Base-by-base conservation (phyloP, 73 alveolate genomes). In the Effrenium voratum region DNA sequence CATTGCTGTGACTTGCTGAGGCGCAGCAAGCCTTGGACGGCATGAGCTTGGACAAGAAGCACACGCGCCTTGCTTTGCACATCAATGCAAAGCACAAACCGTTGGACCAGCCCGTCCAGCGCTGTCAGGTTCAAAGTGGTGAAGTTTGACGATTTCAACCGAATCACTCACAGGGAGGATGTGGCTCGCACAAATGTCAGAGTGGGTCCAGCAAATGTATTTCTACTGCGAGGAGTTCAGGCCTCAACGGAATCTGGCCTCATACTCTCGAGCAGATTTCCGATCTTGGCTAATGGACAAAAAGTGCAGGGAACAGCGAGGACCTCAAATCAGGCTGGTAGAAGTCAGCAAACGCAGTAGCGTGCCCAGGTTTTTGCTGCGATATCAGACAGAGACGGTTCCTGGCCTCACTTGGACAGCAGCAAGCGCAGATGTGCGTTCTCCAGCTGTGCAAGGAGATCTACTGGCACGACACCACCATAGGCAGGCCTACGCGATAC, bases 391-490 rank as follows among this genome's bases (percentile, higher is more conserved):
- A 43, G 96, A 90, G 57, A 90, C 96, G 26, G 87, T 0, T 6
- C 55, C 86, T 76, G 38, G 55, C 60, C 38, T 19, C 63, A 8
- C 26, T 12, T 12, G 26, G 63, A 52, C 8, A 19, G 12, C 15
- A 41, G 22, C 30, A n/a, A 72, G 83, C 46, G n/a, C 50, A 6
- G 10, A n/a, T n/a, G 8, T 52, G 63, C 19, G 8, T 52, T 19
- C 26, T 52, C 63, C 63, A 12, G 8, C 63, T 1, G 22, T n/a
- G 41, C 32, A 13, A 77, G 87, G 96, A 90, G 75, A 90, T 90
- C 47, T 90, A 46, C 60, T 90, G 96, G 96, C 96, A 90, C 87
- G 96, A 90, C 87, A 90, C 96, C 57, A 66, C 87, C 50, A 90
- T 90, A 28, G 96, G 96, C 96, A 5, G 82, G n/a, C n/a, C n/a